phyloP scores from a whole-genome alignment of 805 yeast genomes.

The Metschnikowia baotianmanensis region DNA sequence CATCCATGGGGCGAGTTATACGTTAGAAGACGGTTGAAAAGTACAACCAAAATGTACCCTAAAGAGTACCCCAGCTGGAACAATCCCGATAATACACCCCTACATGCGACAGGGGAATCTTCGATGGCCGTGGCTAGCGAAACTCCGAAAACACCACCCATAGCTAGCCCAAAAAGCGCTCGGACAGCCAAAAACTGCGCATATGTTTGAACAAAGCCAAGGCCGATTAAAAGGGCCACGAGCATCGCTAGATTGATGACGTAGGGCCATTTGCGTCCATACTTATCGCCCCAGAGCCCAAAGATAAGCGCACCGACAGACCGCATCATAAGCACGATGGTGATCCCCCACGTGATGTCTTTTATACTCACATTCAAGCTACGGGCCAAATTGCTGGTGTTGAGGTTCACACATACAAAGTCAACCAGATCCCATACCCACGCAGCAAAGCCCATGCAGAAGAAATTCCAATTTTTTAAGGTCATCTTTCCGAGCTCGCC shows the following conservation, averaged over 20 bases:
- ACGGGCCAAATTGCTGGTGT: constrained; percentile 47
- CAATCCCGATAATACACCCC: constrained; percentile 62
- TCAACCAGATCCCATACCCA: constrained; percentile 72
- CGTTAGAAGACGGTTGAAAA: constrained; percentile 59
- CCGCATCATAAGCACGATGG: constrained; percentile 65
- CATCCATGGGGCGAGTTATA: constrained; percentile 50
- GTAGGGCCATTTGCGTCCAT: constrained; percentile 61
- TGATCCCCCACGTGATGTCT: constrained; percentile 67
- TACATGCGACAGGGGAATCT: constrained; percentile 56
- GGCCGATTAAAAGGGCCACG: constrained; percentile 56
- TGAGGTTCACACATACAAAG: constrained; percentile 56
- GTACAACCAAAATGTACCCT: constrained; percentile 63
- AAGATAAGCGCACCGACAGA: constrained; percentile 62
- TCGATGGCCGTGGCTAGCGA: constrained; percentile 66
- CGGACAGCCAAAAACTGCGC: constrained; percentile 60
- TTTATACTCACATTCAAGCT: constrained; percentile 45
- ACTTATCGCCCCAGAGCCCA: constrained; percentile 57
- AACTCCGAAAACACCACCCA: constrained; percentile 72
- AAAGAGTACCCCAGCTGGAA: constrained; percentile 81
- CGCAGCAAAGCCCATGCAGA: constrained; percentile 50
- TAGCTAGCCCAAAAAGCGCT: constrained; percentile 63
- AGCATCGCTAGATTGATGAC: constrained; percentile 45
- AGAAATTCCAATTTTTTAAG: constrained; percentile 46
- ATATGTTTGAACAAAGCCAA: constrained; percentile 58
- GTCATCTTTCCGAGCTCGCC: constrained; percentile 17